phyloP scores from a whole-genome alignment of 352 stramenopile species.

The Pythium sukuiense region DNA sequence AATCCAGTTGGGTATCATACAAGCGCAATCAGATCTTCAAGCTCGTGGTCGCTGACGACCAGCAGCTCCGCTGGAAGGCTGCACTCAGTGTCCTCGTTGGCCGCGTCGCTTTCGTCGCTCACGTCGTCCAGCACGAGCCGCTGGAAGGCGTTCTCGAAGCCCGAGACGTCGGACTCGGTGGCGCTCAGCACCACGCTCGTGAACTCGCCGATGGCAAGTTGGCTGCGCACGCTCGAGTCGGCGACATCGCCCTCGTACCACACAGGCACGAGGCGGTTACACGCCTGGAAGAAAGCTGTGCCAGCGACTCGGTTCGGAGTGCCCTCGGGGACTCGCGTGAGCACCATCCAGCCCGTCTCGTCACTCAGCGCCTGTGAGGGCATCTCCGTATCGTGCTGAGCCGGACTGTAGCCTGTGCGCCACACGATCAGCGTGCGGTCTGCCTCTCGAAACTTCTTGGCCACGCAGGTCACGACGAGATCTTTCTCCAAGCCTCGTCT shows the following conservation, averaged over 20 bases:
- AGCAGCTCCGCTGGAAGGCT: background rate
- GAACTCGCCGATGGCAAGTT: constrained; percentile 28
- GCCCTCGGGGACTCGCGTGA: constrained; percentile 35
- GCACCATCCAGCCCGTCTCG: constrained; percentile 60
- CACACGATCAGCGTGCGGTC: constrained; percentile 51
- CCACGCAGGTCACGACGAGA: constrained; percentile 42
- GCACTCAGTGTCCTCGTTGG: background rate
- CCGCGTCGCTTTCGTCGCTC: background rate
- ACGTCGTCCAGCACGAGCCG: constrained; percentile 16
- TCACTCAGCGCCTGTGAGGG: constrained; percentile 44
- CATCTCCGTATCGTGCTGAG: constrained; percentile 34
- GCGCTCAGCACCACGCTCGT: constrained; percentile 25
- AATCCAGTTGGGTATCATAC: background rate
- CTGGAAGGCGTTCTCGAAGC: constrained; percentile 22
- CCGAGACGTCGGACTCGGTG: constrained; percentile 17
- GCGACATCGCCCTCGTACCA: constrained; percentile 23
- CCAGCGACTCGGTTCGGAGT: background rate
- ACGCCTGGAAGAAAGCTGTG: constrained; percentile 42
- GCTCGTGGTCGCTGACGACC: background rate
- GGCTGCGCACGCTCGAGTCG: constrained; percentile 27
- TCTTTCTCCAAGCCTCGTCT: constrained; percentile 10
- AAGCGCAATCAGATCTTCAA: background rate
- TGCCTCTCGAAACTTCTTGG: constrained; percentile 41
- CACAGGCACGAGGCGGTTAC: constrained; percentile 33
- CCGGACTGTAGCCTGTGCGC: constrained; percentile 34